These are phyloP conservation scores for Trichoderma arundinaceum DNA, from an alignment of 2,329 filamentous ascomycete genomes.

Conservation along the genomic window DNA sequence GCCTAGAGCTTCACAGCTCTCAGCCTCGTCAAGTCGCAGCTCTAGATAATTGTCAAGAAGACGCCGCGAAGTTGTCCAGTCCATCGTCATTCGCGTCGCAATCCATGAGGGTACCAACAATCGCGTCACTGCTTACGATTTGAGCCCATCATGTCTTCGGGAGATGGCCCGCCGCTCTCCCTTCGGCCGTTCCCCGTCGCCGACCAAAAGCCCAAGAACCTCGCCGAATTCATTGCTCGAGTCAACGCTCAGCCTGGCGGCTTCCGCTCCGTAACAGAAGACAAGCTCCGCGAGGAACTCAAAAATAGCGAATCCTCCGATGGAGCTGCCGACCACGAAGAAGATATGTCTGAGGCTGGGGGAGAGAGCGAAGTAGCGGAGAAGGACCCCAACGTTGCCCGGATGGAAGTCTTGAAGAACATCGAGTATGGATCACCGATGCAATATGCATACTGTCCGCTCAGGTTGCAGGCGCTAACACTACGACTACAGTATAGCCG, in stretches of 20 bases:
- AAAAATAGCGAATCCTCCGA: constrained; percentile 51
- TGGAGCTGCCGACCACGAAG: constrained; percentile 52
- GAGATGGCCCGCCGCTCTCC: constrained; percentile 46
- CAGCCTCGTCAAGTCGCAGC: constrained; percentile 27
- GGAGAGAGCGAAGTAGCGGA: constrained; percentile 53
- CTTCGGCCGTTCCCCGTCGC: constrained; percentile 55
- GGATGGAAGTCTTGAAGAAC: constrained; percentile 63
- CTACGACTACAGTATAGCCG: constrained; percentile 41
- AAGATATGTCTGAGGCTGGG: constrained; percentile 55
- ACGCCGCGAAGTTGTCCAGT: neutral
- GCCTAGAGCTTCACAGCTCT: constrained; percentile 1
- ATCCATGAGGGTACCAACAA: neutral
- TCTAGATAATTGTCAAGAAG: neutral
- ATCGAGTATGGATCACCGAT: constrained; percentile 54
- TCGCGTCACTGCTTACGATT: neutral
- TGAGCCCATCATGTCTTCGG: constrained; percentile 40
- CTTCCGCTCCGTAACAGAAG: constrained; percentile 80
- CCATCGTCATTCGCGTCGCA: neutral
- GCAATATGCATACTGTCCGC: constrained; percentile 7
- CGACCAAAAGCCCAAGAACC: constrained; percentile 62
- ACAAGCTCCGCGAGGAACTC: constrained; percentile 73
- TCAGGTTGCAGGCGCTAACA: neutral
- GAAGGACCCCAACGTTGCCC: constrained; percentile 55
- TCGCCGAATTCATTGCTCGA: constrained; percentile 78
- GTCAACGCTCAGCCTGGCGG: constrained; percentile 79